These are phyloP conservation scores for Dryas alaskensis DNA, from an alignment of 306 rosid genomes.

Conservation along the genomic window DNA sequence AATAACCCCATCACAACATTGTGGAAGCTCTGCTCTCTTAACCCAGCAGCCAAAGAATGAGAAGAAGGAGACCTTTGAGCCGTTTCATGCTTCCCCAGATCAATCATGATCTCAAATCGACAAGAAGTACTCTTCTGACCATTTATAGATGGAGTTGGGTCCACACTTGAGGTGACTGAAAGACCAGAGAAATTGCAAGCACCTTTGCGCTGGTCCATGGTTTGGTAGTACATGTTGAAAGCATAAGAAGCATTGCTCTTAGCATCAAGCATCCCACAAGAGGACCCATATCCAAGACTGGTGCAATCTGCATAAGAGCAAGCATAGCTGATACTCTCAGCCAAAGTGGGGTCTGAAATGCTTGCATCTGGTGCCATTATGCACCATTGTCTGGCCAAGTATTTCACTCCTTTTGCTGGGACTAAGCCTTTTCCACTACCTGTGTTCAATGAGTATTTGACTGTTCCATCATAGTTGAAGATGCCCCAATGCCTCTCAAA, in stretches of 20 bases:
- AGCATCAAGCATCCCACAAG: constrained; percentile 65
- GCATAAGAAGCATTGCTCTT: constrained; percentile 77
- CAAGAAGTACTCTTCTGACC: constrained; percentile 33
- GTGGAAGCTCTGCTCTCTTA: constrained; percentile 16
- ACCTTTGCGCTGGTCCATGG: constrained; percentile 61
- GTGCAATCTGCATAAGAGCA: constrained; percentile 90
- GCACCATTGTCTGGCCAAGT: constrained; percentile 73
- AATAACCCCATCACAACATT: constrained; percentile 23
- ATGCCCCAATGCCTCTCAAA: constrained; percentile 96
- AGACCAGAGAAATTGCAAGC: constrained; percentile 58
- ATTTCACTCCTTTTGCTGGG: constrained; percentile 73
- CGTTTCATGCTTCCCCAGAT: constrained; percentile 47
- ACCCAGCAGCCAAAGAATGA: constrained; percentile 26
- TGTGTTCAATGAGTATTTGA: constrained; percentile 56
- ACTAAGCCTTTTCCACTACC: constrained; percentile 51
- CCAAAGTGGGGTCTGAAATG: constrained; percentile 46
- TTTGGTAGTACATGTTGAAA: constrained; percentile 74
- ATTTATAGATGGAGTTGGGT: constrained; percentile 58
- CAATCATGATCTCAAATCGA: constrained; percentile 77
- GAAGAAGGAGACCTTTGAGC: constrained; percentile 18
- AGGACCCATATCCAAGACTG: constrained; percentile 59
- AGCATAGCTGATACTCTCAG: constrained; percentile 48
- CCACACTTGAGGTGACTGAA: constrained; percentile 35
- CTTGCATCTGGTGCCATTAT: constrained; percentile 66
- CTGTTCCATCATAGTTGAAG: constrained; percentile 69